Evolutionary conservation across 2,329 filamentous ascomycete genomes (phyloP).

Genomic region (Plenodomus lindquistii): DNA sequence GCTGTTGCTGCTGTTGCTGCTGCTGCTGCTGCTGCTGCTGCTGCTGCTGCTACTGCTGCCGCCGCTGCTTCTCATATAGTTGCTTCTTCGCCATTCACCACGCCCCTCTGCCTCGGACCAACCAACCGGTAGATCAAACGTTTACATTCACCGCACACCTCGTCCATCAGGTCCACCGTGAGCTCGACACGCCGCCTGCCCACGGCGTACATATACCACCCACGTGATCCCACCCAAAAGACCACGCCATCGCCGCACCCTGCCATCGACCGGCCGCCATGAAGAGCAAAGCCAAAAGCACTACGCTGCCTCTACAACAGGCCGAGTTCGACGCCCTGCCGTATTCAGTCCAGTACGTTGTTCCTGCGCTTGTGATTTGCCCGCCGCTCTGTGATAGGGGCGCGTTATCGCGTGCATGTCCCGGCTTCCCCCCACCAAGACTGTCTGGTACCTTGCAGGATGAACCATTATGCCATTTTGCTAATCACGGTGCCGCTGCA

Average conservation of each 20-base stretch:
- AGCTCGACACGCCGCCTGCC: slow-evolving; percentile 16
- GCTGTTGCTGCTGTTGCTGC: no score
- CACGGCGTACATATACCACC: slow-evolving; percentile 13
- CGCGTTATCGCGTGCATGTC: slow-evolving; percentile 32
- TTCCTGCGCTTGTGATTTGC: slow-evolving; percentile 16
- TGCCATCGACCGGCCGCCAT: slow-evolving; percentile 26
- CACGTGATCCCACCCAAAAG: slow-evolving; percentile 11
- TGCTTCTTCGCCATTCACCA: slow-evolving; percentile 1
- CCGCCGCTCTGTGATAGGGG: slow-evolving; percentile 20
- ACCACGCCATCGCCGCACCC: slow-evolving; percentile 13
- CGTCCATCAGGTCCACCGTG: slow-evolving; percentile 6
- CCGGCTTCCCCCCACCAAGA: slow-evolving; percentile 22
- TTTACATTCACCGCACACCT: slow-evolving; percentile 3
- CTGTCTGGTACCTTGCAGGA: slow-evolving; percentile 35
- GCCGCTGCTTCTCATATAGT: neutral
- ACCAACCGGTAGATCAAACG: slow-evolving; percentile 13
- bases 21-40: no score
- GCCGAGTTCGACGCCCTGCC: slow-evolving; percentile 50
- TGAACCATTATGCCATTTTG: slow-evolving; percentile 20
- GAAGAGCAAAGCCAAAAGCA: slow-evolving; percentile 29
- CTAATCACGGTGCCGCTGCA: slow-evolving; percentile 34
- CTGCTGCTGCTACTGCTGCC: no score
- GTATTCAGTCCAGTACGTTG: slow-evolving; percentile 49
- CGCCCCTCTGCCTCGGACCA: slow-evolving; percentile 8
- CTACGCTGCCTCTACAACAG: slow-evolving; percentile 34